These are phyloP conservation scores for Sistotremastrum suecicum DNA, from an alignment of 768 basidiomycete genomes.

Conservation along the genomic window DNA sequence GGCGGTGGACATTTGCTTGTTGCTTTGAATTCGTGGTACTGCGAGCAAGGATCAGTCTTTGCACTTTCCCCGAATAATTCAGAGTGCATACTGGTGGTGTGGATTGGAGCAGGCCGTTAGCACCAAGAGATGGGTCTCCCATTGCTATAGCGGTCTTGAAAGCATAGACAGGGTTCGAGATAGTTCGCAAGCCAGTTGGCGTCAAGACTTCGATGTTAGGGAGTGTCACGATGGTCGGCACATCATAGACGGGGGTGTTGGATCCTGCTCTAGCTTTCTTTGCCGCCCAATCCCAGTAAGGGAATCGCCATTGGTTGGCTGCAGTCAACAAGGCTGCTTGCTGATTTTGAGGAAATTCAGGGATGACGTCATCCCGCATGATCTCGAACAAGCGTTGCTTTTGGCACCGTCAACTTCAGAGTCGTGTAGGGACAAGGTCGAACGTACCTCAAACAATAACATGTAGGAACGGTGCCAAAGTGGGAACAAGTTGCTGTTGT, in stretches of 20 bases:
- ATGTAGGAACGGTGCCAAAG: slow-evolving; percentile 45
- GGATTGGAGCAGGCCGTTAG: slow-evolving; percentile 20
- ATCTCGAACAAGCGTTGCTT: slow-evolving; percentile 12
- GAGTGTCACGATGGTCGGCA: slow-evolving; percentile 23
- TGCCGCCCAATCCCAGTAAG: slow-evolving; percentile 40
- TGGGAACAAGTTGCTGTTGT: slow-evolving; percentile 38
- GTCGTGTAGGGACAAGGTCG: too few species aligned
- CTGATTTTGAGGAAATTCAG: neutral
- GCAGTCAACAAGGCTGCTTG: slow-evolving; percentile 18
- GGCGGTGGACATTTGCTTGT: too few species aligned
- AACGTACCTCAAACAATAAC: slow-evolving; percentile 31
- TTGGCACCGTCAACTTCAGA: neutral
- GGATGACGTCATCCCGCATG: slow-evolving; percentile 24
- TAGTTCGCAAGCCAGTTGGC: slow-evolving; percentile 17
- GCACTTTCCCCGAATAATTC: too few species aligned
- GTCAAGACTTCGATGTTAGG: slow-evolving; percentile 20
- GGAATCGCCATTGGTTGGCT: slow-evolving; percentile 23
- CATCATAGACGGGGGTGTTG: slow-evolving; percentile 1
- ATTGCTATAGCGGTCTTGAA: slow-evolving; percentile 20
- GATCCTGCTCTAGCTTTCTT: slow-evolving; percentile 4
- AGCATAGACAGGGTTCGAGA: slow-evolving; percentile 19
- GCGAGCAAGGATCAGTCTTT: too few species aligned
- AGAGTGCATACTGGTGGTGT: too few species aligned
- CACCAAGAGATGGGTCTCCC: too few species aligned
- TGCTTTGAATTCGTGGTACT: too few species aligned